These are phyloP conservation scores for Podospora tetraspora DNA, from an alignment of 495 filamentous ascomycete species.

Conservation along the genomic window DNA sequence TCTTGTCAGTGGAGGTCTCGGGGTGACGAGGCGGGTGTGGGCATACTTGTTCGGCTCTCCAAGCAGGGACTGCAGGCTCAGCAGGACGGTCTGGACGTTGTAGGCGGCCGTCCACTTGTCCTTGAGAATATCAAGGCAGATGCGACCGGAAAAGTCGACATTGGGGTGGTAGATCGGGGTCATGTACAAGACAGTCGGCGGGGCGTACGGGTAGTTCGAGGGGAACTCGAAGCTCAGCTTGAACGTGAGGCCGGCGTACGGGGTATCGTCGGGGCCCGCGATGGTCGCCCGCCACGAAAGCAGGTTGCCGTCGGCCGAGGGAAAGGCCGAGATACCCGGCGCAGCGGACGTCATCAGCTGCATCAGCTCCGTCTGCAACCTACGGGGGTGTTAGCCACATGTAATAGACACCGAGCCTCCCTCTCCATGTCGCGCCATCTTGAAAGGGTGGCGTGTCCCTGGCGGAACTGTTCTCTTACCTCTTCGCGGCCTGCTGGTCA, in stretches of 20 bases:
- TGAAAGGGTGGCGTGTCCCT: neutral
- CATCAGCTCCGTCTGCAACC: constrained; percentile 95
- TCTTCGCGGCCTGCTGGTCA: constrained; percentile 74
- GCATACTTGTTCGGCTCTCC: constrained; percentile 95
- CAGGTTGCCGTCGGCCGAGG: constrained; percentile 82
- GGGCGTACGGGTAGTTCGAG: constrained; percentile 84
- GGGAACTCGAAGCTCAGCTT: constrained; percentile 93
- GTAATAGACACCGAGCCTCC: neutral
- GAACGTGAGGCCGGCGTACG: constrained; percentile 82
- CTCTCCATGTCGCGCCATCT: neutral
- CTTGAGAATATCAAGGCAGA: constrained; percentile 95
- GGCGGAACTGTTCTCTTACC: constrained; percentile 43
- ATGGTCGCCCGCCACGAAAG: constrained; percentile 91
- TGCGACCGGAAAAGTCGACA: constrained; percentile 85
- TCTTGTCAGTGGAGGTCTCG: constrained; percentile 7
- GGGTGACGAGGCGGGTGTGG: neutral
- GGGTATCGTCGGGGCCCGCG: constrained; percentile 83
- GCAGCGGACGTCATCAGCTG: constrained; percentile 92
- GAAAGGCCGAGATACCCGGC: constrained; percentile 93
- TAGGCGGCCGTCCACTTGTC: constrained; percentile 96
- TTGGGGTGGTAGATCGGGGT: constrained; percentile 94
- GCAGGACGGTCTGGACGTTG: constrained; percentile 85
- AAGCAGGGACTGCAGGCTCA: constrained; percentile 91
- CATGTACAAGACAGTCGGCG: constrained; percentile 90
- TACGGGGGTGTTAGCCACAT: constrained; percentile 33